These are phyloP conservation scores for Citrus australasica DNA, from an alignment of 345 rosid species.

Conservation along the genomic window DNA sequence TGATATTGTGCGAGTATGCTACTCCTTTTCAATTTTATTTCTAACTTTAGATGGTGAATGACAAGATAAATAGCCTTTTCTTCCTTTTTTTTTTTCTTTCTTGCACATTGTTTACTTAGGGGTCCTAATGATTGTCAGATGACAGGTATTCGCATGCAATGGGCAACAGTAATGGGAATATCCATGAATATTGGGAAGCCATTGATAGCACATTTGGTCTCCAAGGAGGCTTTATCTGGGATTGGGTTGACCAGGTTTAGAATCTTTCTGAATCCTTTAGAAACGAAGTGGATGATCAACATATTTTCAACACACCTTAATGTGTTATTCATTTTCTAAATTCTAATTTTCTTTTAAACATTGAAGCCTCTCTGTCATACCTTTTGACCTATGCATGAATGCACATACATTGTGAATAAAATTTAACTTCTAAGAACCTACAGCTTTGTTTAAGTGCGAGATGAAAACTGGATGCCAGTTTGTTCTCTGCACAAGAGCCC, in stretches of 20 bases:
- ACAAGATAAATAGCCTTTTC: not conserved
- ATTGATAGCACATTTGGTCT: slow-evolving; percentile 91
- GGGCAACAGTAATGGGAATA: slow-evolving; percentile 96
- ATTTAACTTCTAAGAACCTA: not conserved
- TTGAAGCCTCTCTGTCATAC: not conserved
- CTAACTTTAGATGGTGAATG: not conserved
- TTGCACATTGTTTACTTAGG: slow-evolving; percentile 19
- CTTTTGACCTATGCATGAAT: not conserved
- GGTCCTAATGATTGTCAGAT: slow-evolving; percentile 17
- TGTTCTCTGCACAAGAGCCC: not conserved
- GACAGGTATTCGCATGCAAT: slow-evolving; percentile 95
- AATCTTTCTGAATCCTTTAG: slow-evolving; percentile 8
- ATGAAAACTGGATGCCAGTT: not conserved
- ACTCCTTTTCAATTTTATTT: slow-evolving; percentile 21
- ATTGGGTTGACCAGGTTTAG: slow-evolving; percentile 94
- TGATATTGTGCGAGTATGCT: slow-evolving; percentile 98
- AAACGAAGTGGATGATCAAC: not conserved
- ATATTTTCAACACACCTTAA: not conserved
- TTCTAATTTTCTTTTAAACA: not conserved
- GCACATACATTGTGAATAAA: not conserved
- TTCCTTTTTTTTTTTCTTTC: not conserved
- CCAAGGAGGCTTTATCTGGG: slow-evolving; percentile 99
- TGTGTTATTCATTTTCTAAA: not conserved
- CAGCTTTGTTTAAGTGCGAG: not conserved
- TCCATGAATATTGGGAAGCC: slow-evolving; percentile 90